A percentile compares a stretch with the other conserved stretches of the same genome.
Conservation (phyloP, 805 yeast species). For the Cyberlindnera galapagoensis region DNA sequence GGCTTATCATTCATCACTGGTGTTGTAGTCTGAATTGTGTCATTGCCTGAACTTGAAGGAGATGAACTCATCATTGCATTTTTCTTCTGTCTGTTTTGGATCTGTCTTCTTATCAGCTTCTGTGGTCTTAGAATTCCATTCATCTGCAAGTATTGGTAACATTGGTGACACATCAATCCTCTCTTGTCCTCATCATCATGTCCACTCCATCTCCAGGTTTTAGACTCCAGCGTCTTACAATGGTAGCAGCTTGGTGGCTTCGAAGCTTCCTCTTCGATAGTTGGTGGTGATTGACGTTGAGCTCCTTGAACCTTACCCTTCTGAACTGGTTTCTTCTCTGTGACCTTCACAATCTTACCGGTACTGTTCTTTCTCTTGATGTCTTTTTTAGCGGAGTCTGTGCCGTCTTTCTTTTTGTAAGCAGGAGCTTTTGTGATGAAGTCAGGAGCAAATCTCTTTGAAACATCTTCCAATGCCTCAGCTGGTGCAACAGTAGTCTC, state of each 20-base stretch:
- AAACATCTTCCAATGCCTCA: slow-evolving; percentile 10
- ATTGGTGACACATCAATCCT: slow-evolving; percentile 22
- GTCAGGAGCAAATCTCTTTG: slow-evolving; percentile 24
- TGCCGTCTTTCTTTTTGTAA: slow-evolving; percentile 2
- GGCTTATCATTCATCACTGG: slow-evolving; percentile 3
- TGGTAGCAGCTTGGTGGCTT: slow-evolving; percentile 22
- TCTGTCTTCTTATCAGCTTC: slow-evolving; percentile 10
- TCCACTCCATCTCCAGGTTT: slow-evolving; percentile 25
- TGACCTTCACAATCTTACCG: not conserved
- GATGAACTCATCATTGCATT: slow-evolving; percentile 15
- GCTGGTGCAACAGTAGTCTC: slow-evolving; percentile 8
- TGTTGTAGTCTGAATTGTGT: slow-evolving; percentile 18
- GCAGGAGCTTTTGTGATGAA: slow-evolving; percentile 15
- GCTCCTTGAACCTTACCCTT: not conserved
- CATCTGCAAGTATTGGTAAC: slow-evolving; percentile 19
- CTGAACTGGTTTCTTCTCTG: not conserved
- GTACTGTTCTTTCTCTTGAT: not conserved
- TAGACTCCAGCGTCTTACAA: slow-evolving; percentile 21
- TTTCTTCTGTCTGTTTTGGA: slow-evolving; percentile 3
- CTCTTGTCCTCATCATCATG: slow-evolving; percentile 18
- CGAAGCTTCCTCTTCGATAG: slow-evolving; percentile 8
- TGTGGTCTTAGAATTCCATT: slow-evolving; percentile 24
- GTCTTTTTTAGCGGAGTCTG: not conserved
- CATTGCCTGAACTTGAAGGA: slow-evolving; percentile 17
- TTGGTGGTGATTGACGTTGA: slow-evolving; percentile 1